Evolutionary conservation across 257 asterid species (phyloP), one percentile per base, ranked within the genome.

Genomic region (Prunella vulgaris): DNA sequence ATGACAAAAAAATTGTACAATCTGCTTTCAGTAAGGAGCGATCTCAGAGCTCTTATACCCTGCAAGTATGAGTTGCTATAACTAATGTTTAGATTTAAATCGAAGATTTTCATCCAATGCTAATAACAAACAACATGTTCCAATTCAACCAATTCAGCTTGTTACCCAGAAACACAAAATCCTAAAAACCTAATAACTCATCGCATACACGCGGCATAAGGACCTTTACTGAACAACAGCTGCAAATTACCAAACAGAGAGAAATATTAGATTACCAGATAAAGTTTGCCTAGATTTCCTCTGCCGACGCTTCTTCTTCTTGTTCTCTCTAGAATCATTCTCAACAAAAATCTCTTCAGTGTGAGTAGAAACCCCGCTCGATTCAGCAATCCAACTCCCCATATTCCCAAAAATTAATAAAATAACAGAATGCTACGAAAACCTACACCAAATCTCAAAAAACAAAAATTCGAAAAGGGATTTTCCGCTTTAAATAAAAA

Each of bases 221-320:
- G 44, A 17, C 14, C 7, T 5, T 8, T 42, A 56, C 38, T 20
- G 64, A 46, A 9, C 6, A 10, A 53, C 9, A n/a, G 15, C 1
- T 21, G 5, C 1, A 2, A 10, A 32, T 20, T n/a, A 32, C 1
- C 28, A 15, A 35, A 4, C 2, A 1, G 8, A 28, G 24, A 10
- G 3, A 46, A 33, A 44, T 2, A 18, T n/a, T 30, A 53, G 5
- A 51, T 62, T 75, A 80, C 88, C 85, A 24, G 85, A 76, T 1
- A 51, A 54, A 42, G 78, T 69, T 22, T 57, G 80, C 74, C 75
- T 77, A 14, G 83, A 65, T 66, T 72, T 80, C 20, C 82, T 74
- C 8, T 79, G 33, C 32, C 83, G 82, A 15, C 82, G 83, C 67
- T 80, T 80, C 77, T 73, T 78, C 60, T 77, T 80, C 78, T 73